Conservation (phyloP, 1,284 basidiomycete genomes). For the Amanita bisporigera region DNA sequence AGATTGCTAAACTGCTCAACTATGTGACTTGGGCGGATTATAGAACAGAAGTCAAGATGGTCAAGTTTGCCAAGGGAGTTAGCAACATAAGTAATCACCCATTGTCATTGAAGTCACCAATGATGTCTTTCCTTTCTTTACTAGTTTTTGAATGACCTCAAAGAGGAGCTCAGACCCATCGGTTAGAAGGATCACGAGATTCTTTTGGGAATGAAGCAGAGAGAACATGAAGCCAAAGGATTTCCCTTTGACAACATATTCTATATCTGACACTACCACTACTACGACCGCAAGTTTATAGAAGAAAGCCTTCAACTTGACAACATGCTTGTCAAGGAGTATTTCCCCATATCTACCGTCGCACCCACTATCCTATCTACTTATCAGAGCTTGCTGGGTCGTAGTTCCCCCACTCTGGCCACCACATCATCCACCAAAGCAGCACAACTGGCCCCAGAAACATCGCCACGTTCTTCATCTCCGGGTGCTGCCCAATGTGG, state of each 20-base stretch:
- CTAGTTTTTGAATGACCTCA: constrained; percentile 73
- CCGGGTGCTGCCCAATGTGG: constrained; percentile 43
- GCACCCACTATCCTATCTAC: constrained; percentile 81
- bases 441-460: constrained; percentile 55
- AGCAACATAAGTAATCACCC: constrained; percentile 48
- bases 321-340: constrained; percentile 80
- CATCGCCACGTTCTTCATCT: constrained; percentile 49
- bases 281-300: constrained; percentile 73
- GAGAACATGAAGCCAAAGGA: constrained; percentile 65
- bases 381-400: constrained; percentile 77
- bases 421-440: constrained; percentile 56
- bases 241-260: constrained; percentile 71
- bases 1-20: constrained; percentile 68
- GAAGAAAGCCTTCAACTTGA: constrained; percentile 72
- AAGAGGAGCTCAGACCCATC: constrained; percentile 74
- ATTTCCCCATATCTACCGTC: constrained; percentile 83
- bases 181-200: constrained; percentile 67
- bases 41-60: constrained; percentile 84
- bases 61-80: constrained; percentile 68
- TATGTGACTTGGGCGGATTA: constrained; percentile 86
- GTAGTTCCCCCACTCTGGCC: constrained; percentile 49
- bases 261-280: constrained; percentile 73
- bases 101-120: neutral
- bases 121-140: neutral
- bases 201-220: constrained; percentile 73